phyloP scores from a whole-genome alignment of 2,329 filamentous ascomycete genomes.

The Arachnopeziza araneosa region DNA sequence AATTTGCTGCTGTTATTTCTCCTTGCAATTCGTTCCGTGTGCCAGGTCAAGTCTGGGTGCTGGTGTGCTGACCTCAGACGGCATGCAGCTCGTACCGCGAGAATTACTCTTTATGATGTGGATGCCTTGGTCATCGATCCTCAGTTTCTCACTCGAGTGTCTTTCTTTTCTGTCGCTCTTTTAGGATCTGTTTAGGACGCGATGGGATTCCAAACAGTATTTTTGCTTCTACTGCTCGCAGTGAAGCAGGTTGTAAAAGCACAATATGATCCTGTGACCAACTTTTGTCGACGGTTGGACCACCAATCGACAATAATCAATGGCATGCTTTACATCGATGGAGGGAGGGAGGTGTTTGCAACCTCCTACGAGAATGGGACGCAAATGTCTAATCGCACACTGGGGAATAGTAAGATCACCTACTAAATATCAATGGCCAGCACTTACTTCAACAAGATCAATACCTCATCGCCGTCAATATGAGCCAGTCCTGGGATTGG shows the following conservation, averaged over 20 bases:
- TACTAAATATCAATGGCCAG: neutral
- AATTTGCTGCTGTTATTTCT: neutral
- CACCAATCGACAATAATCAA: slow-evolving; percentile 3
- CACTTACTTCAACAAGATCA: slow-evolving; percentile 3
- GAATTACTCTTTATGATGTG: too few species aligned
- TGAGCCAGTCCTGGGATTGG: slow-evolving; percentile 13
- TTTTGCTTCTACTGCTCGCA: neutral
- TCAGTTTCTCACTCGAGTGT: neutral
- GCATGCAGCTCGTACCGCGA: too few species aligned
- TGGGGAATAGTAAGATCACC: slow-evolving; percentile 3
- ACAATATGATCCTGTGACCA: slow-evolving; percentile 1
- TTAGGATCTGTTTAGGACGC: neutral
- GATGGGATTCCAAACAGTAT: slow-evolving; percentile 1
- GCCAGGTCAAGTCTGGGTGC: too few species aligned
- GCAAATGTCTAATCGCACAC: neutral
- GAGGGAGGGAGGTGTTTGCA: slow-evolving; percentile 2
- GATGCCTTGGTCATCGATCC: neutral
- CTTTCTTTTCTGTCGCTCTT: neutral
- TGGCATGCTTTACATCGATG: slow-evolving; percentile 7
- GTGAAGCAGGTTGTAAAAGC: neutral
- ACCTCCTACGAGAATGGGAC: neutral
- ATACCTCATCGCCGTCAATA: slow-evolving; percentile 8
- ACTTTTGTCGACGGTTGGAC: neutral
- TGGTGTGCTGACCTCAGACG: too few species aligned
- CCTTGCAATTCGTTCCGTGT: neutral